Evolutionary conservation across 2,329 filamentous ascomycete species (phyloP).

Genomic region (Lomentospora prolificans): DNA sequence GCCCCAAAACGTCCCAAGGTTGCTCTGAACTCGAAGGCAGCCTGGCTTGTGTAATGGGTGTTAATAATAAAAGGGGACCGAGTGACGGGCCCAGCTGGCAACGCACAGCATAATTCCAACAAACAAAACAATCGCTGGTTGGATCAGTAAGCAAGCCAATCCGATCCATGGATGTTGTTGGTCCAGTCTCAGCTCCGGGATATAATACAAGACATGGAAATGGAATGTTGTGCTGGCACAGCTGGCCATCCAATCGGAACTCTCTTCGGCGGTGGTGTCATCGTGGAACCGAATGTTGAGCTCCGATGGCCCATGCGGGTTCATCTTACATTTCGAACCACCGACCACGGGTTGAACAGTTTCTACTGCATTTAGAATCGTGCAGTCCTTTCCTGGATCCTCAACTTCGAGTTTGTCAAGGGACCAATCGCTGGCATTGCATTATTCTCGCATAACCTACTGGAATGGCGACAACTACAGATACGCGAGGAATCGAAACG

Average conservation of each 20-base stretch:
- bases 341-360: not conserved
- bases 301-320: not conserved
- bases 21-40: no score
- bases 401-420: not conserved
- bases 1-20: no score
- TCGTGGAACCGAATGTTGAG: constrained; percentile 3
- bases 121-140: no score
- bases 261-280: not conserved
- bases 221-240: no score
- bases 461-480: constrained; percentile 2
- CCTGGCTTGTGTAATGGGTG: no score
- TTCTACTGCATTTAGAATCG: not conserved
- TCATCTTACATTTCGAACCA: constrained; percentile 4
- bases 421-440: not conserved
- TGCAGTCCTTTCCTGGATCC: not conserved
- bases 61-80: no score
- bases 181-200: no score
- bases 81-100: no score
- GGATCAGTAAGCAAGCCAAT: no score
- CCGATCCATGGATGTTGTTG: no score
- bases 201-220: no score
- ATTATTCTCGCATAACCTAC: not conserved
- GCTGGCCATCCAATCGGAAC: constrained; percentile 7
- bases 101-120: no score
- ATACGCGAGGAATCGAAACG: not conserved